phyloP scores from a whole-genome alignment of 148 eudicot genomes.

The Selenicereus undatus region DNA sequence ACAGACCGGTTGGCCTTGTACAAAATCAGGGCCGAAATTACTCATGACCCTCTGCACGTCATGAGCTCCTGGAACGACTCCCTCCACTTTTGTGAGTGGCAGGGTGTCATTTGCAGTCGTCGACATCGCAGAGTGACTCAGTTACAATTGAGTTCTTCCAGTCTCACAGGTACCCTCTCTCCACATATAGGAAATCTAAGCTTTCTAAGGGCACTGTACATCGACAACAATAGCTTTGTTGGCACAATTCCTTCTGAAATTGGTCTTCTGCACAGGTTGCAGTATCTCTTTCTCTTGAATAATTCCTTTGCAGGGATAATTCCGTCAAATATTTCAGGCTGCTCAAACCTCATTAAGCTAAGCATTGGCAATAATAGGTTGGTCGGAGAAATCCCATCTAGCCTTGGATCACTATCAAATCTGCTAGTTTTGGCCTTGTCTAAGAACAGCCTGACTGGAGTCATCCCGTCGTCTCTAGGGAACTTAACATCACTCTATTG shows the following conservation, averaged over 20 bases:
- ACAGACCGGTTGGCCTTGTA: slow-evolving; percentile 21
- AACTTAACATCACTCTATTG: neutral
- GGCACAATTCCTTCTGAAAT: slow-evolving; percentile 27
- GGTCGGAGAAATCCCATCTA: slow-evolving; percentile 19
- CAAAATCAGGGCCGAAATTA: slow-evolving; percentile 15
- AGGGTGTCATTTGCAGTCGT: neutral
- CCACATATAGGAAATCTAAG: no score
- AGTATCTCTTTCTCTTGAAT: neutral
- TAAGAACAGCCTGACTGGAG: neutral
- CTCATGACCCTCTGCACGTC: slow-evolving; percentile 18
- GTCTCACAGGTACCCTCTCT: slow-evolving; percentile 21
- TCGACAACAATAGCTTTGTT: slow-evolving; percentile 16
- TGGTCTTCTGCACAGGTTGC: slow-evolving; percentile 24
- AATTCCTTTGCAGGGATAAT: slow-evolving; percentile 29
- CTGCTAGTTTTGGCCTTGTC: no score
- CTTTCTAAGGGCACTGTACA: neutral
- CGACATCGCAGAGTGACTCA: slow-evolving; percentile 14
- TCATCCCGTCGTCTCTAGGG: neutral
- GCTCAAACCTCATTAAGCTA: slow-evolving; percentile 13
- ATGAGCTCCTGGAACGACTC: slow-evolving; percentile 26
- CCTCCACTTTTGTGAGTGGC: slow-evolving; percentile 25
- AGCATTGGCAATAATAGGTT: slow-evolving; percentile 8
- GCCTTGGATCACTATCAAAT: neutral
- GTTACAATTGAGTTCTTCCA: slow-evolving; percentile 2
- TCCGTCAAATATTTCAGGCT: slow-evolving; percentile 21